Evolutionary conservation across 176 grass and related monocot species (phyloP).

Genomic region (Eremochloa ophiuroides): DNA sequence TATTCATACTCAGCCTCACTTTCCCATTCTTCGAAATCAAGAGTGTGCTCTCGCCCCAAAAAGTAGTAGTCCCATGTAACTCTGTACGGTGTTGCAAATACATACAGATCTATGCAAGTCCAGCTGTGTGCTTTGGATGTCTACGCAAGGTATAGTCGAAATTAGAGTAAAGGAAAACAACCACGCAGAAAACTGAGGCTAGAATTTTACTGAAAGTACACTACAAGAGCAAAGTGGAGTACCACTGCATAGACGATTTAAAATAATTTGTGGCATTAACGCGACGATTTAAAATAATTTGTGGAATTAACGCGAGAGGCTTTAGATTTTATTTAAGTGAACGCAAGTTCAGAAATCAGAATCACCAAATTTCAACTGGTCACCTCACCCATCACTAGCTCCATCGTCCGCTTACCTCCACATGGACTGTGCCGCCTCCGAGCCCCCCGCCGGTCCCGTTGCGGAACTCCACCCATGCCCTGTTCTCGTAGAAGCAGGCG

Average conservation of each 20-base stretch:
- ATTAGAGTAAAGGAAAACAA: neutral
- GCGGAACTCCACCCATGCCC: slow-evolving; percentile 59
- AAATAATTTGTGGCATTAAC: no score
- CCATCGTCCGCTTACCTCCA: slow-evolving; percentile 37
- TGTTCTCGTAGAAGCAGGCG: slow-evolving; percentile 89
- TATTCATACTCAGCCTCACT: slow-evolving; percentile 88
- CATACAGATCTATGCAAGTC: slow-evolving; percentile 95
- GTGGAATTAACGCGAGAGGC: neutral
- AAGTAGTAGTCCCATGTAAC: slow-evolving; percentile 98
- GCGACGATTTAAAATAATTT: neutral
- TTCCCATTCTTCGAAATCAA: slow-evolving; percentile 91
- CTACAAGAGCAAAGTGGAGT: neutral
- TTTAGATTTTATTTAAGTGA: neutral
- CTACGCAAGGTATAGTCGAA: slow-evolving; percentile 31
- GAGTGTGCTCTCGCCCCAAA: slow-evolving; percentile 79
- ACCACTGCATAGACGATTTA: neutral
- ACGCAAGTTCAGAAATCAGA: neutral
- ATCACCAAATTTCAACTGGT: neutral
- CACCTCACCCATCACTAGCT: neutral
- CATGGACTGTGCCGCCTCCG: slow-evolving; percentile 50
- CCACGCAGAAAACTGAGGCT: neutral
- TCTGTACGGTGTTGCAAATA: slow-evolving; percentile 93
- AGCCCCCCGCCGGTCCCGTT: slow-evolving; percentile 37
- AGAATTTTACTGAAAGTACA: neutral
- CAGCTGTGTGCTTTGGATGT: slow-evolving; percentile 80